A percentile compares a stretch with the other conserved stretches of the same genome.
phyloP scores from a whole-genome alignment of 2,329 filamentous ascomycete species.

The Pyricularia sp. region DNA sequence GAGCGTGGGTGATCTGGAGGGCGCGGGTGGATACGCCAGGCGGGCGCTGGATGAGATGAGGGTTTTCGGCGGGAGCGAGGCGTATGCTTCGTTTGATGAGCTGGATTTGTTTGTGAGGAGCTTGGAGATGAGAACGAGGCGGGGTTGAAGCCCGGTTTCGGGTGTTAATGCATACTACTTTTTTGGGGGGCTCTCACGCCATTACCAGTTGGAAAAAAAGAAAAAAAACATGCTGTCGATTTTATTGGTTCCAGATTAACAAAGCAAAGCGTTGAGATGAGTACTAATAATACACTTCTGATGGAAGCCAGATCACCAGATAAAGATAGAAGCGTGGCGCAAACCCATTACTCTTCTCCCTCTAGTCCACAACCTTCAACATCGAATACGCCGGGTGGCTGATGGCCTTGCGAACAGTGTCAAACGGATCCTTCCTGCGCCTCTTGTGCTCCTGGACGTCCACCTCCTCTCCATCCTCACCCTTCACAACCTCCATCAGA shows the following conservation, averaged over 20 bases:
- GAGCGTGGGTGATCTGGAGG: slow-evolving; percentile 9
- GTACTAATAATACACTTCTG: too few species aligned
- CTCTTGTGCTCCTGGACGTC: slow-evolving; percentile 17
- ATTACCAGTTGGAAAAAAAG: neutral
- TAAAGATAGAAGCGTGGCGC: neutral
- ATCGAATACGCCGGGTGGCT: slow-evolving; percentile 41
- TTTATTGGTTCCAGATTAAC: neutral
- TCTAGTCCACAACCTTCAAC: slow-evolving; percentile 40
- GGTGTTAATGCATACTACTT: too few species aligned
- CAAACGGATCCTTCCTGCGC: slow-evolving; percentile 28
- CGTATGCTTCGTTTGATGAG: slow-evolving; percentile 2
- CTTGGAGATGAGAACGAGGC: neutral
- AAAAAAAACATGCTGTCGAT: neutral
- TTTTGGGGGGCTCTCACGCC: neutral
- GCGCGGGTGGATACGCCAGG: slow-evolving; percentile 10
- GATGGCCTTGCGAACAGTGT: slow-evolving; percentile 34
- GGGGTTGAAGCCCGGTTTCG: neutral
- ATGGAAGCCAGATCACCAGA: neutral
- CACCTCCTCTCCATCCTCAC: slow-evolving; percentile 16
- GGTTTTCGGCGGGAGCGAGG: slow-evolving; percentile 5
- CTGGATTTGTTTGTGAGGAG: slow-evolving; percentile 2
- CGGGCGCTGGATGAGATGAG: slow-evolving; percentile 11
- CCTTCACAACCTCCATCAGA: slow-evolving; percentile 9
- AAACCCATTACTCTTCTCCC: neutral
- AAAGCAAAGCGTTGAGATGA: too few species aligned